Percentiles rank a stretch among this genome's conserved stretches.
Conservation (phyloP, 1,284 basidiomycete genomes). For the Exobasidium cylindrosporum region DNA sequence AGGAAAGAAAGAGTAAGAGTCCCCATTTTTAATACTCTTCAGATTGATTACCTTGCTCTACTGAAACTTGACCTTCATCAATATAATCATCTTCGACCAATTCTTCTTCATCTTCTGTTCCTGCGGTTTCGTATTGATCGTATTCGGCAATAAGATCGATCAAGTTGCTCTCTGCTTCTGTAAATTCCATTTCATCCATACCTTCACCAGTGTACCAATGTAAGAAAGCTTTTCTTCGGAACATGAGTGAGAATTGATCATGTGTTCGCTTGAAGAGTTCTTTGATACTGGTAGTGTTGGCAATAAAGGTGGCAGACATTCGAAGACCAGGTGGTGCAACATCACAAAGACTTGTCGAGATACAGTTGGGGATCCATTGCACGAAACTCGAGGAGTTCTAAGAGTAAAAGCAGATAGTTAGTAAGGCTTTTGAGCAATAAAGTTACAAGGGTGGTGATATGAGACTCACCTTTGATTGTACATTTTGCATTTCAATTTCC, state of each 20-base stretch:
- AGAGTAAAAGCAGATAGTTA: background rate
- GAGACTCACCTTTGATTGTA: constrained; percentile 39
- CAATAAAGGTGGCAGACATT: constrained; percentile 56
- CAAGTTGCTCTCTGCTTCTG: constrained; percentile 56
- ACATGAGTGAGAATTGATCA: constrained; percentile 54
- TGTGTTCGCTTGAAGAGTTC: constrained; percentile 54
- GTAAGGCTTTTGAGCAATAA: too few species aligned
- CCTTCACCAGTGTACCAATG: constrained; percentile 57
- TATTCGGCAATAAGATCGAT: constrained; percentile 58
- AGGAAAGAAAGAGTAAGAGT: background rate
- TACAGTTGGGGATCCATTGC: constrained; percentile 56
- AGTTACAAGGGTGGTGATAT: background rate
- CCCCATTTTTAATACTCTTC: constrained; percentile 3
- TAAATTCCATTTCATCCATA: constrained; percentile 57
- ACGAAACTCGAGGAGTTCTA: constrained; percentile 48
- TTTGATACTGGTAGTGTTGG: constrained; percentile 55
- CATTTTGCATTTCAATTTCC: constrained; percentile 53
- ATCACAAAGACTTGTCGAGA: constrained; percentile 53
- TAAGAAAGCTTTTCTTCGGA: constrained; percentile 56
- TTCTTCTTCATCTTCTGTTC: constrained; percentile 15
- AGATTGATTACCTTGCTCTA: background rate
- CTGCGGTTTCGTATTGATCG: constrained; percentile 17
- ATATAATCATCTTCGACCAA: constrained; percentile 15
- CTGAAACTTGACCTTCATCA: constrained; percentile 10
- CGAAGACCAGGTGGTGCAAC: constrained; percentile 51